Evolutionary conservation across 1,139 yeast genomes (phyloP).

Genomic region (Ogataea hybrid): DNA sequence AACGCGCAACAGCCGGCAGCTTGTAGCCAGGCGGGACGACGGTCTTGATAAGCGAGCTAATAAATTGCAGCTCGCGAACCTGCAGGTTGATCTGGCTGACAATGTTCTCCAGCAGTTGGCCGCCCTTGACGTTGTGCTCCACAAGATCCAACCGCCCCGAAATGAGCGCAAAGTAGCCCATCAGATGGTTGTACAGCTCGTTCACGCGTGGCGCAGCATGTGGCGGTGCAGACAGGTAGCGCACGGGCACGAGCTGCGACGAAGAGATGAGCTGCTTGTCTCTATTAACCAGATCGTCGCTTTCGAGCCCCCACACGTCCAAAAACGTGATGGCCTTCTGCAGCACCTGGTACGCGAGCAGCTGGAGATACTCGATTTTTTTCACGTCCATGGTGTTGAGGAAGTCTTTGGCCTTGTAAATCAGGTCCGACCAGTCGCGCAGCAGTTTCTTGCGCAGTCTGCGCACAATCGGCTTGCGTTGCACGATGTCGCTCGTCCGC

Average conservation of each 20-base stretch:
- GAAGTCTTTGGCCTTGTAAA: constrained; percentile 82
- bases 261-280: constrained; percentile 6
- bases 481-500: constrained; percentile 75
- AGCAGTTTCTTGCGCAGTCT: constrained; percentile 75
- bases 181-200: constrained; percentile 70
- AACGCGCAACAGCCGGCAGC: constrained; percentile 6
- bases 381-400: constrained; percentile 65
- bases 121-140: constrained; percentile 69
- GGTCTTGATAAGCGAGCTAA: constrained; percentile 47
- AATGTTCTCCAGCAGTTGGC: constrained; percentile 61
- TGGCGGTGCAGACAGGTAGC: constrained; percentile 54
- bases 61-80: constrained; percentile 60
- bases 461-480: constrained; percentile 64
- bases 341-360: constrained; percentile 72
- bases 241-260: constrained; percentile 18
- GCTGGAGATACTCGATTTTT: constrained; percentile 68
- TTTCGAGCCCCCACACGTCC: constrained; percentile 70
- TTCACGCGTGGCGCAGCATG: constrained; percentile 67
- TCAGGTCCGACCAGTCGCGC: constrained; percentile 88
- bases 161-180: constrained; percentile 67
- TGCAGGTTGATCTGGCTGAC: constrained; percentile 67
- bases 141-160: constrained; percentile 73
- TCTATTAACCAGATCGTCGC: constrained; percentile 22
- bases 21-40: constrained; percentile 15
- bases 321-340: constrained; percentile 71